phyloP scores from a whole-genome alignment of 2,329 filamentous ascomycete genomes.

The Aspergillus piperis region DNA sequence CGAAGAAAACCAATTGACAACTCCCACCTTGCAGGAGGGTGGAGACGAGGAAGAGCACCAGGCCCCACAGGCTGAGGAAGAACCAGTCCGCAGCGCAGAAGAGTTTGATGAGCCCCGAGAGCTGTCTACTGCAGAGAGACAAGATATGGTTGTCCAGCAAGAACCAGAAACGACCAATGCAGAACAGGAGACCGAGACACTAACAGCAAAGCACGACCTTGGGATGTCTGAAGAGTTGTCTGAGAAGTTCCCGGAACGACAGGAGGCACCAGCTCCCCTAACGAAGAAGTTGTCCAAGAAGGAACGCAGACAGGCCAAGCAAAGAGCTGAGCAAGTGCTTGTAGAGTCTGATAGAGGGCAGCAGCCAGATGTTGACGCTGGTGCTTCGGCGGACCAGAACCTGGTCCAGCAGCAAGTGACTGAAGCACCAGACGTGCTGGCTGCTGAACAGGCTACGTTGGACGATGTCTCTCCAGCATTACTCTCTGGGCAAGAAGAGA shows the following conservation, averaged over 20 bases:
- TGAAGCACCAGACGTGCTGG: neutral
- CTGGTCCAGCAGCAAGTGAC: neutral
- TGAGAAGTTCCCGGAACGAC: constrained; percentile 10
- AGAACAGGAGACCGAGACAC: neutral
- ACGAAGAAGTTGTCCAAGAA: constrained; percentile 39
- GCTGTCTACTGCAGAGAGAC: neutral
- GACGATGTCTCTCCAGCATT: constrained; percentile 24
- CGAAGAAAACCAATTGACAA: neutral
- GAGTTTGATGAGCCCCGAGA: neutral
- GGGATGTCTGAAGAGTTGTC: constrained; percentile 18
- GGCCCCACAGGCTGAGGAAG: neutral
- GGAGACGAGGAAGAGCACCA: neutral
- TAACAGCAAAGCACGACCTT: constrained; percentile 5
- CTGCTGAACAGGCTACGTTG: neutral
- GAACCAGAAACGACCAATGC: neutral
- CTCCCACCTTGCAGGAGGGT: neutral
- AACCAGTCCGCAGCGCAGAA: neutral
- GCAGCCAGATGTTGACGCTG: constrained; percentile 7
- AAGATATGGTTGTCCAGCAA: neutral
- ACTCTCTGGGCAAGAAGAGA: constrained; percentile 37
- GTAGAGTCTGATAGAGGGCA: constrained; percentile 9
- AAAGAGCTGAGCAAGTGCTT: constrained; percentile 23
- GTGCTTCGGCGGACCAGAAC: constrained; percentile 1
- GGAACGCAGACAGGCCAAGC: constrained; percentile 38
- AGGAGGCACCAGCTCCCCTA: constrained; percentile 13